Evolutionary conservation across 2,329 filamentous ascomycete genomes (phyloP).

Genomic region (Colletotrichum godetiae): DNA sequence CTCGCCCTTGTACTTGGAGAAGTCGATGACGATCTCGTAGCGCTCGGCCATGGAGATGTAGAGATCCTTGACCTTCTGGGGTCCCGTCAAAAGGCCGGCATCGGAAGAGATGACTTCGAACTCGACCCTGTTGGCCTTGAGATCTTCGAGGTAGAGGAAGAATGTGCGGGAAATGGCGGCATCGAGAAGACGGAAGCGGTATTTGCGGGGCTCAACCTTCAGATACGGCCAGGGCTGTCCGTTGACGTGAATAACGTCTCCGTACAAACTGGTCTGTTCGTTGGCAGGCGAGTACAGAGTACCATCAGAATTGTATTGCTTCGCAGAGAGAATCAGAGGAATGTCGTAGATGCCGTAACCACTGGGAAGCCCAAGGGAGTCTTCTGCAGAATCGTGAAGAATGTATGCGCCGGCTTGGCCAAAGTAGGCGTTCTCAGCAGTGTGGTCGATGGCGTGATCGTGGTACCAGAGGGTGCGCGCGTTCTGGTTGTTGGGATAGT

Average conservation of each 20-base stretch:
- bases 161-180: constrained; percentile 55
- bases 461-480: constrained; percentile 64
- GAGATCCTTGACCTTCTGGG: constrained; percentile 52
- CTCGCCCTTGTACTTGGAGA: constrained; percentile 59
- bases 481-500: constrained; percentile 63
- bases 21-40: constrained; percentile 63
- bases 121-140: constrained; percentile 41
- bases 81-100: constrained; percentile 55
- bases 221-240: constrained; percentile 65
- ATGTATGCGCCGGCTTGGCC: constrained; percentile 65
- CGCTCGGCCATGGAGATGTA: constrained; percentile 64
- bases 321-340: constrained; percentile 56
- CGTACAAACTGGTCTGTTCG: constrained; percentile 56
- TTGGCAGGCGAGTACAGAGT: constrained; percentile 51
- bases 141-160: constrained; percentile 51
- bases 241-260: constrained; percentile 65
- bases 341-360: constrained; percentile 56
- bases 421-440: constrained; percentile 62
- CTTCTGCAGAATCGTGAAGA: constrained; percentile 57
- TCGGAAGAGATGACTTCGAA: constrained; percentile 63
- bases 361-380: constrained; percentile 55
- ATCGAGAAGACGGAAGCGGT: constrained; percentile 62
- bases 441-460: constrained; percentile 50
- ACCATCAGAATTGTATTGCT: constrained; percentile 57
- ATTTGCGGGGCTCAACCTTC: constrained; percentile 64